Percentiles rank a stretch among this genome's conserved stretches.
Conservation (phyloP, 192 early-diverging fungal genomes). For the Chytriomyces sp. region DNA sequence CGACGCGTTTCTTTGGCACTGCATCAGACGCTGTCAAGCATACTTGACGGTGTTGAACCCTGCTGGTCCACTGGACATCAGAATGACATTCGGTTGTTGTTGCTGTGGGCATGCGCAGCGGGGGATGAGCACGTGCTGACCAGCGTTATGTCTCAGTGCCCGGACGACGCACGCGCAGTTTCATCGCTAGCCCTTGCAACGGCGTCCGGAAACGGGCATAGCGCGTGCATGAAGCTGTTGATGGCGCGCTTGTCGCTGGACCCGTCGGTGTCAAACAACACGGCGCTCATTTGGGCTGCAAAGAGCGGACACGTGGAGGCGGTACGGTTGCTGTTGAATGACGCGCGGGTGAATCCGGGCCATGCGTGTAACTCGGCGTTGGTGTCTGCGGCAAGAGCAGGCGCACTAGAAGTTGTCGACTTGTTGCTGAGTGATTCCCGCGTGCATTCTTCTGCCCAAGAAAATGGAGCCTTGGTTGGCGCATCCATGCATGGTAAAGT, state of each 20-base stretch:
- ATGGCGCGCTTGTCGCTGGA: slow-evolving; percentile 12
- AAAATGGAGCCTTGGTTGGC: not conserved
- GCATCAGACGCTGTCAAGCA: too few species aligned
- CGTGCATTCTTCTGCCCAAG: slow-evolving; percentile 23
- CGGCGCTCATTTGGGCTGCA: slow-evolving; percentile 21
- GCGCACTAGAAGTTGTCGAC: slow-evolving; percentile 31
- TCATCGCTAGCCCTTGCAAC: not conserved
- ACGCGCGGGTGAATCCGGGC: slow-evolving; percentile 25
- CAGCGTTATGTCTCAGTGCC: not conserved
- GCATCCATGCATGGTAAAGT: not conserved
- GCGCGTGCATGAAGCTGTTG: not conserved
- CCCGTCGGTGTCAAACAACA: slow-evolving; percentile 25
- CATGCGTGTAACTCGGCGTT: slow-evolving; percentile 26
- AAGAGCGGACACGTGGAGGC: slow-evolving; percentile 19
- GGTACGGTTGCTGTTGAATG: slow-evolving; percentile 14
- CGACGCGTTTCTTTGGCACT: too few species aligned
- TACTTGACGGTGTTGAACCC: too few species aligned
- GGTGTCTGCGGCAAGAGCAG: slow-evolving; percentile 14
- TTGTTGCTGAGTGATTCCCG: slow-evolving; percentile 19
- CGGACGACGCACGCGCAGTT: not conserved
- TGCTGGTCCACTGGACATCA: too few species aligned
- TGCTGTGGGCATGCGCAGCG: slow-evolving; percentile 7
- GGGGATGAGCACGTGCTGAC: not conserved
- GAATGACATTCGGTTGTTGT: not conserved
- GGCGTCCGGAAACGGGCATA: slow-evolving; percentile 6